Conservation (phyloP, 345 rosid species). For the Salix viminalis region DNA sequence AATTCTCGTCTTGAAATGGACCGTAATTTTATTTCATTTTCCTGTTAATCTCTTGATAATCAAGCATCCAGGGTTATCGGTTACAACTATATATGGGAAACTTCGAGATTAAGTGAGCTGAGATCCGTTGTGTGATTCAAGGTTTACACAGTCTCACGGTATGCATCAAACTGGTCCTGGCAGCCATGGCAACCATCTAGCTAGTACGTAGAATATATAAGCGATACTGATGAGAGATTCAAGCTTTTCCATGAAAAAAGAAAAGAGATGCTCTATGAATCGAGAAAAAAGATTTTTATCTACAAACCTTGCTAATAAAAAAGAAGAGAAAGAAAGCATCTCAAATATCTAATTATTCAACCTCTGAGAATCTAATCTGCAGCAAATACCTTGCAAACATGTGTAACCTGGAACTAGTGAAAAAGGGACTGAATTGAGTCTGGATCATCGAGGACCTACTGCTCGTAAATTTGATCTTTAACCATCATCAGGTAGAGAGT, state of each 20-base stretch:
- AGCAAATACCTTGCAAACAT: neutral
- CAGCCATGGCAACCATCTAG: neutral
- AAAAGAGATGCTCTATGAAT: neutral
- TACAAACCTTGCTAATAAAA: neutral
- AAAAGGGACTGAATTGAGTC: neutral
- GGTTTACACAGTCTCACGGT: neutral
- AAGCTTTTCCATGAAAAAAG: neutral
- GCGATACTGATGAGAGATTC: neutral
- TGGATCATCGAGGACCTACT: neutral
- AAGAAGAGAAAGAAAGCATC: neutral
- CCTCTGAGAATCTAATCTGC: neutral
- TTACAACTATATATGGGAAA: neutral
- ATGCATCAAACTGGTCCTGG: neutral
- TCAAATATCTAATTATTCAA: neutral
- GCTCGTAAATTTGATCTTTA: neutral
- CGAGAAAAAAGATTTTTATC: neutral
- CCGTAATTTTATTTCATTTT: neutral
- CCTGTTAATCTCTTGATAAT: neutral
- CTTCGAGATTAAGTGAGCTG: too few species aligned
- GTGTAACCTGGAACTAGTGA: neutral
- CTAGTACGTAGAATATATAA: neutral
- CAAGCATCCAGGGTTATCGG: neutral
- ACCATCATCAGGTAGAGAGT: neutral
- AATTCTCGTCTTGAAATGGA: neutral
- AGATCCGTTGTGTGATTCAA: too few species aligned